Evolutionary conservation across 345 rosid species (phyloP).

Genomic region (Citrus maxima): DNA sequence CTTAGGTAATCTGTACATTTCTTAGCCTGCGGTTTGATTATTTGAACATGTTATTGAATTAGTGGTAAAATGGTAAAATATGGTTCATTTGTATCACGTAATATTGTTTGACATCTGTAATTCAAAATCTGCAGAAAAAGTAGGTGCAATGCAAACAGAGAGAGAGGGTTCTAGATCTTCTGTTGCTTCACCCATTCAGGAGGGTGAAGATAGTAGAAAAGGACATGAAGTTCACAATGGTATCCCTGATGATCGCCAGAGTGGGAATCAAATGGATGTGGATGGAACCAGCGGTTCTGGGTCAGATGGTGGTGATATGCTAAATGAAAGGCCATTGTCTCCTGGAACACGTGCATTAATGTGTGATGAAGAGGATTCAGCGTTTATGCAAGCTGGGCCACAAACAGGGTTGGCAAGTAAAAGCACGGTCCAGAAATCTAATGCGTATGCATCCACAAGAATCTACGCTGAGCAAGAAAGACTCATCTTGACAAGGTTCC

Average conservation of each 20-base stretch:
- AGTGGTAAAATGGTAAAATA: neutral
- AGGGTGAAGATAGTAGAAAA: constrained; percentile 21
- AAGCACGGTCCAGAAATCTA: constrained; percentile 16
- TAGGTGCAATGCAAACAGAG: constrained; percentile 15
- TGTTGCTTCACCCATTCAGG: constrained; percentile 25
- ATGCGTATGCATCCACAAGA: constrained; percentile 27
- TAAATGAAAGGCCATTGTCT: constrained; percentile 35
- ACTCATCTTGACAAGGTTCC: constrained; percentile 42
- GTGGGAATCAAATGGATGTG: constrained; percentile 21
- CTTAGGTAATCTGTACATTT: too few relatives aligned
- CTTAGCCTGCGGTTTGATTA: neutral
- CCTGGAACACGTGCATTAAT: constrained; percentile 58
- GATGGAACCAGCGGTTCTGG: constrained; percentile 24
- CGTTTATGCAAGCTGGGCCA: constrained; percentile 19
- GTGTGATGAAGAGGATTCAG: constrained; percentile 59
- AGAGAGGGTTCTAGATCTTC: constrained; percentile 7
- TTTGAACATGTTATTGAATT: neutral
- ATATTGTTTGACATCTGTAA: neutral
- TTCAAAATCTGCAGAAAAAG: constrained; percentile 23
- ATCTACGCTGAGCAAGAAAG: constrained; percentile 53
- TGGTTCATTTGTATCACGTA: neutral
- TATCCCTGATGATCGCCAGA: constrained; percentile 12
- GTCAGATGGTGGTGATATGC: constrained; percentile 19
- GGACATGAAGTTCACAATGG: constrained; percentile 23
- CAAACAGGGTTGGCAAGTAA: constrained; percentile 10